phyloP scores from a whole-genome alignment of 2,329 filamentous ascomycete genomes.

The Onygena corvina region DNA sequence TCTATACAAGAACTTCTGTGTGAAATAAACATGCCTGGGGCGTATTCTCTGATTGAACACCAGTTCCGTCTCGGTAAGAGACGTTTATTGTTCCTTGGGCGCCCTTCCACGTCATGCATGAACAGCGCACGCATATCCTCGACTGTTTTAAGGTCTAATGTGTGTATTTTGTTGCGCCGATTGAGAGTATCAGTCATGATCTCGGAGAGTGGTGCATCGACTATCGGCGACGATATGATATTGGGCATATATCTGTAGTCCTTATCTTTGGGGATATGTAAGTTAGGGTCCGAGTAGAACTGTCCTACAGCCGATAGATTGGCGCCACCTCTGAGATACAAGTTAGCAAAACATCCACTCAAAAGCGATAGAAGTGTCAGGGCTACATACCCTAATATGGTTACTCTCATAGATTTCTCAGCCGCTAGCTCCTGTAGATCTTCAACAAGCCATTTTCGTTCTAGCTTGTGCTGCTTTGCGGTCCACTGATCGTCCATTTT shows the following conservation, averaged over 20 bases:
- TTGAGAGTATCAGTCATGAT: constrained; percentile 85
- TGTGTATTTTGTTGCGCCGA: constrained; percentile 69
- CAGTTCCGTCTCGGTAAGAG: constrained; percentile 85
- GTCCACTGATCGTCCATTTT: constrained; percentile 97
- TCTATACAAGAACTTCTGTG: not conserved
- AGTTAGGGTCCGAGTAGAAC: constrained; percentile 84
- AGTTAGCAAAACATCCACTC: not conserved
- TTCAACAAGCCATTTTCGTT: constrained; percentile 74
- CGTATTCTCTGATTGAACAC: constrained; percentile 81
- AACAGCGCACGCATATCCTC: constrained; percentile 96
- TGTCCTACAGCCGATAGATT: constrained; percentile 86
- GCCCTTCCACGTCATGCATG: constrained; percentile 75
- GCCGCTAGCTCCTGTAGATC: constrained; percentile 88
- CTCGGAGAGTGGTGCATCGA: constrained; percentile 78
- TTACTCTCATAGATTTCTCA: constrained; percentile 82
- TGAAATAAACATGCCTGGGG: constrained; percentile 47
- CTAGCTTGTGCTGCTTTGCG: constrained; percentile 82
- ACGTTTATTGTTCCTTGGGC: constrained; percentile 78
- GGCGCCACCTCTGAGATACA: constrained; percentile 61
- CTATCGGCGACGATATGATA: constrained; percentile 84
- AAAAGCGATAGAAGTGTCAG: not conserved
- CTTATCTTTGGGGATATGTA: constrained; percentile 69
- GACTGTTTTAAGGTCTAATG: constrained; percentile 60
- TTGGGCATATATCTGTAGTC: constrained; percentile 98
- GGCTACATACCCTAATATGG: constrained; percentile 57